Evolutionary conservation across 2,329 filamentous ascomycete genomes (phyloP), one percentile per base, ranked within the genome.

Genomic region (Trichophyton rubrum): DNA sequence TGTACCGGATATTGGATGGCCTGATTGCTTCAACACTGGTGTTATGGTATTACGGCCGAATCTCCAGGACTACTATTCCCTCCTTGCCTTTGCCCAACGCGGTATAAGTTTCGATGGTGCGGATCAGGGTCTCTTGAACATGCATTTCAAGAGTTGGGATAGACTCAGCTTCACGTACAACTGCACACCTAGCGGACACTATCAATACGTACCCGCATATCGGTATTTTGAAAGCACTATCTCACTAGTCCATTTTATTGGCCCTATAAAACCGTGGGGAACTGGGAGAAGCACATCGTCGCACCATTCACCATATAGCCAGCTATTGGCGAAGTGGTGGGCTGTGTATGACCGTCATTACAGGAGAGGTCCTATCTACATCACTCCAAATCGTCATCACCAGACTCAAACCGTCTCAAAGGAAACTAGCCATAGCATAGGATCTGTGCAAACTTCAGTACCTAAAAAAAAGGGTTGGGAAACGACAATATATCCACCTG

Each of bases 1-100:
- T 1, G 90, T 89, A 9, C 91, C 93, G 35, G 93, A 99, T 73
- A 90, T 97, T 68, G 93, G 93, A 67, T 99, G 93, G 93, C 93
- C 93, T 38, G 93, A 99, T 75, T 83, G 91, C 63, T 97, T 97
- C 84, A 99, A 99, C 75, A 90, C 88, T n/a, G 93, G 93, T 69
- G 85, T 99, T 67, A 95, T 99, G 90, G 90, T 90, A 40, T 75
- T 99, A 62, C 86, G 81, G 15, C 93, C 93, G 38, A 87, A 92
- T 74, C 79, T 91, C 81, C 87, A 86, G 61, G 91, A 95, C 66
- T 97, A 91, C 74, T 86, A 90, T 75, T 88, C 89, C 47, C 80
- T 99, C 70, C 79, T 85, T 64, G 89, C 88, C 64, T 85, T 96
- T 80, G 90, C 93, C 27, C 83, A 90, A 67, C 81, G 85, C 60